A percentile compares a stretch with the other conserved stretches of the same genome.
phyloP scores from a whole-genome alignment of 352 stramenopile genomes.

The Peronospora farinosa region DNA sequence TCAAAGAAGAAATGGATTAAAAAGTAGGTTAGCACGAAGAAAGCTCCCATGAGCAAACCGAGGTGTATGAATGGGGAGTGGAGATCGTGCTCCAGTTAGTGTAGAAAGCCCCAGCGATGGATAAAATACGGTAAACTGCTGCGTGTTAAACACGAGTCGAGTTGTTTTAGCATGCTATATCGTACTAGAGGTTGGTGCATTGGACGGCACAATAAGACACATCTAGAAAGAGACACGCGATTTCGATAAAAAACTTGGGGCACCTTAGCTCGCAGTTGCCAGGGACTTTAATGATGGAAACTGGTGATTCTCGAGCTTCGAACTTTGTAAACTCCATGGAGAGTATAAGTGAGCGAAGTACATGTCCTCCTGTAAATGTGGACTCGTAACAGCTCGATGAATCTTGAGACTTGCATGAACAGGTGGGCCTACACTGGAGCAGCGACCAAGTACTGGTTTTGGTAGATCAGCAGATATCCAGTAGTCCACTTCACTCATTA shows the following conservation, averaged over 20 bases:
- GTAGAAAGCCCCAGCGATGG: slow-evolving; percentile 21
- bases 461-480: slow-evolving; percentile 30
- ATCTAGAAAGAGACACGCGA: slow-evolving; percentile 10
- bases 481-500: slow-evolving; percentile 44
- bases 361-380: slow-evolving; percentile 11
- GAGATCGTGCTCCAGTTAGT: slow-evolving; percentile 16
- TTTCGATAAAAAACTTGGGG: slow-evolving; percentile 8
- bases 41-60: slow-evolving; percentile 10
- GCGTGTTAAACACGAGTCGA: slow-evolving; percentile 14
- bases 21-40: slow-evolving; percentile 18
- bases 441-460: slow-evolving; percentile 12
- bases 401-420: slow-evolving; percentile 18
- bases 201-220: slow-evolving; percentile 1
- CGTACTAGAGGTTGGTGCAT: not conserved
- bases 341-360: slow-evolving; percentile 8
- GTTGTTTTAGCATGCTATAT: slow-evolving; percentile 10
- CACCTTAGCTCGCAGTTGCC: slow-evolving; percentile 12
- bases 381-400: slow-evolving; percentile 15
- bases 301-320: slow-evolving; percentile 10
- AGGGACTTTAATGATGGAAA: slow-evolving; percentile 10
- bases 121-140: slow-evolving; percentile 21
- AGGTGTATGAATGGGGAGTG: slow-evolving; percentile 27
- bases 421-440: slow-evolving; percentile 14
- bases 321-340: slow-evolving; percentile 9
- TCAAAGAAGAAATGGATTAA: slow-evolving; percentile 82